Percentiles rank a stretch among this genome's conserved stretches.
These are phyloP conservation scores for Handroanthus guayacan DNA, from an alignment of 257 asterid species.

Conservation along the genomic window DNA sequence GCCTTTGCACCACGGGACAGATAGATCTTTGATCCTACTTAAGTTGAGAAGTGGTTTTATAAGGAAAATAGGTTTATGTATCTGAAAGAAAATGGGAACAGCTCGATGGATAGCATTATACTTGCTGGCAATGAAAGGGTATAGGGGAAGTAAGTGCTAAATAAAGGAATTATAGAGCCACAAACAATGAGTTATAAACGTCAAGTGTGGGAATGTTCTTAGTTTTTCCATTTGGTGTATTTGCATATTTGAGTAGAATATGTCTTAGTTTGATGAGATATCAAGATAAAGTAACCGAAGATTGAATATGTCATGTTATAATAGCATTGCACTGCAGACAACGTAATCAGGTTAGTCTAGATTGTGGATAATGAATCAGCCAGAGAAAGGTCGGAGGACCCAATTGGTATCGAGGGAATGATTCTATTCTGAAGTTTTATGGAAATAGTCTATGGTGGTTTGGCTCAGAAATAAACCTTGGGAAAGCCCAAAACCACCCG, in stretches of 20 bases:
- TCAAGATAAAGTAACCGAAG: slow-evolving; percentile 12
- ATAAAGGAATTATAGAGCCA: not conserved
- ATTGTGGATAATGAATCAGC: not conserved
- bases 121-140: not conserved
- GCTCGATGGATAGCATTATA: not conserved
- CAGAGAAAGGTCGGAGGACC: not conserved
- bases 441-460: not conserved
- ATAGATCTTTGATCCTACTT: not conserved
- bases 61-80: not conserved
- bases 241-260: not conserved
- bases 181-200: not conserved
- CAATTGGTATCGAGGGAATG: slow-evolving; percentile 7
- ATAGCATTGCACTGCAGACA: not conserved
- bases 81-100: not conserved
- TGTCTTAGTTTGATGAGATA: slow-evolving; percentile 8
- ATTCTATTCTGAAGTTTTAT: not conserved
- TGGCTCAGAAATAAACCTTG: slow-evolving; percentile 10
- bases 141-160: not conserved
- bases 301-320: not conserved
- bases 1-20: slow-evolving; percentile 5
- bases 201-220: not conserved
- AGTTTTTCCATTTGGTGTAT: not conserved
- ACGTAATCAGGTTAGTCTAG: not conserved
- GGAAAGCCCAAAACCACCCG: not conserved
- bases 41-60: slow-evolving; percentile 16